Conservation (phyloP, 345 rosid genomes). For the Fremontodendron californicum region DNA sequence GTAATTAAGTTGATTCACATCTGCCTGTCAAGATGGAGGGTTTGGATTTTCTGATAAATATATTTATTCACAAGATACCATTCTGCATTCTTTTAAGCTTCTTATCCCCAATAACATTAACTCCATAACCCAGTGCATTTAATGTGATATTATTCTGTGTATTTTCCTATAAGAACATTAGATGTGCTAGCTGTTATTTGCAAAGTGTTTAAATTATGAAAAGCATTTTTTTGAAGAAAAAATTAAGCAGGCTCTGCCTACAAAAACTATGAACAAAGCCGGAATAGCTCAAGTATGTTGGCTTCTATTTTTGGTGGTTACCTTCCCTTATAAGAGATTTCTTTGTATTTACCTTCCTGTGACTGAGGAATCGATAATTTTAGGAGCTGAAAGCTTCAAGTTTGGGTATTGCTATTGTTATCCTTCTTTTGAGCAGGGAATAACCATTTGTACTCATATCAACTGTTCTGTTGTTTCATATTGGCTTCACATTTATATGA, state of each 20-base stretch:
- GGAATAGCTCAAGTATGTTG: neutral
- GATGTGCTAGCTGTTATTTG: neutral
- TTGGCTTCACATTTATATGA: neutral
- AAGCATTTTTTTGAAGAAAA: neutral
- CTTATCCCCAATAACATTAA: neutral
- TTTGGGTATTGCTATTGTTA: neutral
- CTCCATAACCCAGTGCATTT: neutral
- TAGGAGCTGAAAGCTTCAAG: neutral
- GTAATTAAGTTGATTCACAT: neutral
- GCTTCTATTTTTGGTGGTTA: neutral
- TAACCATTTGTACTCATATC: neutral
- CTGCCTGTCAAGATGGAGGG: neutral
- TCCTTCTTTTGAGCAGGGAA: neutral
- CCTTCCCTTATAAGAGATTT: neutral
- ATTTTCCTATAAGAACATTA: neutral
- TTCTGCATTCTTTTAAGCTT: neutral
- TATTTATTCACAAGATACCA: no score
- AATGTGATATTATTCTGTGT: neutral
- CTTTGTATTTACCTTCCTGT: neutral
- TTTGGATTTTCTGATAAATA: neutral
- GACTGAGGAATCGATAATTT: neutral
- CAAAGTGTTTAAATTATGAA: conserved; percentile 7
- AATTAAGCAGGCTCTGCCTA: neutral
- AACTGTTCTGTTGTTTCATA: neutral
- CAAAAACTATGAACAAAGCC: neutral